Evolutionary conservation across 2,329 filamentous ascomycete species (phyloP).

Genomic region (Phaeoacremonium minimum): DNA sequence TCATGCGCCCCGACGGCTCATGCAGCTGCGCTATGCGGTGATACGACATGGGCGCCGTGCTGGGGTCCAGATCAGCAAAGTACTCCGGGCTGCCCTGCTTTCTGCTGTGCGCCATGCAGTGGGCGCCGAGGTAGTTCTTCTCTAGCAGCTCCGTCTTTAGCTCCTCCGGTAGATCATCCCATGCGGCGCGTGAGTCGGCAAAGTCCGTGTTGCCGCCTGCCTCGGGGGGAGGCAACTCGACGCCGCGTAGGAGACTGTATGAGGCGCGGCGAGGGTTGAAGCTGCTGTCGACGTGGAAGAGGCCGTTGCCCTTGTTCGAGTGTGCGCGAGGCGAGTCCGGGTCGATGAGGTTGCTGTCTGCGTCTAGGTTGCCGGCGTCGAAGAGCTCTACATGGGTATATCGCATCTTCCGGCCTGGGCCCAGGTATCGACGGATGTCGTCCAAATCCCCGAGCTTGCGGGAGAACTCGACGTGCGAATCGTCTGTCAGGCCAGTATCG

Average conservation of each 20-base stretch:
- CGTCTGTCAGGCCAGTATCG: slow-evolving; percentile 43
- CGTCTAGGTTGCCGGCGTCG: slow-evolving; percentile 51
- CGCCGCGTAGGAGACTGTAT: slow-evolving; percentile 46
- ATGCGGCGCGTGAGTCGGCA: slow-evolving; percentile 48
- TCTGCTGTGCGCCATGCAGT: slow-evolving; percentile 47
- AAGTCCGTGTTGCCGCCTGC: slow-evolving; percentile 48
- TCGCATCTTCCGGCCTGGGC: slow-evolving; percentile 38
- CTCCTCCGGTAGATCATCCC: slow-evolving; percentile 33
- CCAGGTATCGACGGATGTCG: slow-evolving; percentile 45
- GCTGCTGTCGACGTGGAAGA: slow-evolving; percentile 51
- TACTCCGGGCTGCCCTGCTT: slow-evolving; percentile 45
- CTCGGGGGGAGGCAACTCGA: slow-evolving; percentile 39
- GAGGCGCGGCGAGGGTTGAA: slow-evolving; percentile 51
- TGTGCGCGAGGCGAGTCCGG: slow-evolving; percentile 32
- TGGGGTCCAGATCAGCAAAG: slow-evolving; percentile 39
- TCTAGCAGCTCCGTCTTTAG: slow-evolving; percentile 26
- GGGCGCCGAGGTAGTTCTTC: slow-evolving; percentile 40
- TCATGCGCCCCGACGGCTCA: slow-evolving; percentile 44
- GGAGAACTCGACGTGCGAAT: slow-evolving; percentile 45
- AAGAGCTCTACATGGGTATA: slow-evolving; percentile 48
- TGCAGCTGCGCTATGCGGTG: slow-evolving; percentile 49
- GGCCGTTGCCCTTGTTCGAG: slow-evolving; percentile 37
- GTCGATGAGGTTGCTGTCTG: slow-evolving; percentile 37
- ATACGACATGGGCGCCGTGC: slow-evolving; percentile 28
- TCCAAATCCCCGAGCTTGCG: slow-evolving; percentile 49